A percentile compares a stretch with the other conserved stretches of the same genome.
phyloP scores from a whole-genome alignment of 441 rosid species.

The Arabidopsis lyrata region DNA sequence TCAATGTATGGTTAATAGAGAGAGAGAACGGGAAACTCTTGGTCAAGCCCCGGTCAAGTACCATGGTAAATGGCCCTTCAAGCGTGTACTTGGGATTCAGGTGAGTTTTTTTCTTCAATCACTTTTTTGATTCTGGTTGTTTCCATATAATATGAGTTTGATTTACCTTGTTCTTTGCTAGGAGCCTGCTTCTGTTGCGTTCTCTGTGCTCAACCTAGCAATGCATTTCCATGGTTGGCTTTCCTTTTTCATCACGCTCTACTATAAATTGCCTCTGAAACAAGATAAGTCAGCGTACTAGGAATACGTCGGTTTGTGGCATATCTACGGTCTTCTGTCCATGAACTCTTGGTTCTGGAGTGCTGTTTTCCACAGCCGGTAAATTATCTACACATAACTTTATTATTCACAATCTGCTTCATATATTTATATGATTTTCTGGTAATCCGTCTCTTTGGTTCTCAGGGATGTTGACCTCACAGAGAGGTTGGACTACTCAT shows the following conservation, averaged over 20 bases:
- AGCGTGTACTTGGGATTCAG: constrained; percentile 85
- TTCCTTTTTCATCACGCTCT: constrained; percentile 76
- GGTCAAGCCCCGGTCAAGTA: constrained; percentile 77
- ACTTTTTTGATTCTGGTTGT: neutral
- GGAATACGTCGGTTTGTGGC: constrained; percentile 82
- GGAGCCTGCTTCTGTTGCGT: constrained; percentile 91
- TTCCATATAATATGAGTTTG: constrained; percentile 24
- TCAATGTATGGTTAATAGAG: constrained; percentile 82
- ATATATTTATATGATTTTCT: constrained; percentile 5
- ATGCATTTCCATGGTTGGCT: constrained; percentile 95
- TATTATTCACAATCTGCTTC: constrained; percentile 1
- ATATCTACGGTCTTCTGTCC: constrained; percentile 71
- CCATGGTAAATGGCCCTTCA: constrained; percentile 98
- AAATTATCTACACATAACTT: constrained; percentile 37
- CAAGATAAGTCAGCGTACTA: constrained; percentile 71
- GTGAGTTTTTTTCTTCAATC: constrained; percentile 46
- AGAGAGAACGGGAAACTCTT: constrained; percentile 63
- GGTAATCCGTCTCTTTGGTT: constrained; percentile 31
- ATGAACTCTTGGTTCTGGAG: constrained; percentile 98
- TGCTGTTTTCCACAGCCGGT: constrained; percentile 85
- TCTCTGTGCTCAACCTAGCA: constrained; percentile 86
- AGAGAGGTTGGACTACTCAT: constrained; percentile 88
- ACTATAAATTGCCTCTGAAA: constrained; percentile 72
- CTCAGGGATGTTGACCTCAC: constrained; percentile 87
- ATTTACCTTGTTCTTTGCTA: constrained; percentile 37